Conservation (phyloP, 1,139 yeast genomes). For the Tardiomyces digboiensis region DNA sequence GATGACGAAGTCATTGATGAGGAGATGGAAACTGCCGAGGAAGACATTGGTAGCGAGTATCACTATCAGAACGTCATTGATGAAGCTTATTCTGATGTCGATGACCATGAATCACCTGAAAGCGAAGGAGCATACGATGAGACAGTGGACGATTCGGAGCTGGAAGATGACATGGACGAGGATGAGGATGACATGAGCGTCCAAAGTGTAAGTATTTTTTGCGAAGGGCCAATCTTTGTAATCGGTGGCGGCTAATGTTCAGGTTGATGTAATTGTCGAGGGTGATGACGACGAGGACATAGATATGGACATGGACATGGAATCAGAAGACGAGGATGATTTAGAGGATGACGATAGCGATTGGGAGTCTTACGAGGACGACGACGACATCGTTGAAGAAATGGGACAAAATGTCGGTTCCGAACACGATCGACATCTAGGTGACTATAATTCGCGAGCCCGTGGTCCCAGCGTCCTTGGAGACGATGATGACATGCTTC, state of each 20-base stretch:
- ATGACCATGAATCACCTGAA: conserved; percentile 14
- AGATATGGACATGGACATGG: conserved; percentile 24
- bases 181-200: conserved; percentile 15
- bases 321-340: conserved; percentile 20
- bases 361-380: conserved; percentile 21
- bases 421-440: not conserved
- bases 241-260: conserved; percentile 8
- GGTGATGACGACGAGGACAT: conserved; percentile 25
- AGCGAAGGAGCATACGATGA: conserved; percentile 15
- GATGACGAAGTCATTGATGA: conserved; percentile 30
- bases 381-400: conserved; percentile 20
- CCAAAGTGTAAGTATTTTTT: not conserved
- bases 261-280: conserved; percentile 12
- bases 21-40: conserved; percentile 20
- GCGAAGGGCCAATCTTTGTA: too few species aligned
- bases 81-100: conserved; percentile 10
- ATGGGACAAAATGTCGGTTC: conserved; percentile 13
- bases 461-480: not conserved
- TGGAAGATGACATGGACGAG: conserved; percentile 12
- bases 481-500: conserved; percentile 1
- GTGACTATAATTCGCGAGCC: not conserved
- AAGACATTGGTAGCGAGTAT: conserved; percentile 17
- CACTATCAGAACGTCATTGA: conserved; percentile 8
- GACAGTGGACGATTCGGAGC: conserved; percentile 22
- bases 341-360: conserved; percentile 17